Conservation (phyloP, 2,329 filamentous ascomycete species). For the Colletotrichum higginsianum region DNA sequence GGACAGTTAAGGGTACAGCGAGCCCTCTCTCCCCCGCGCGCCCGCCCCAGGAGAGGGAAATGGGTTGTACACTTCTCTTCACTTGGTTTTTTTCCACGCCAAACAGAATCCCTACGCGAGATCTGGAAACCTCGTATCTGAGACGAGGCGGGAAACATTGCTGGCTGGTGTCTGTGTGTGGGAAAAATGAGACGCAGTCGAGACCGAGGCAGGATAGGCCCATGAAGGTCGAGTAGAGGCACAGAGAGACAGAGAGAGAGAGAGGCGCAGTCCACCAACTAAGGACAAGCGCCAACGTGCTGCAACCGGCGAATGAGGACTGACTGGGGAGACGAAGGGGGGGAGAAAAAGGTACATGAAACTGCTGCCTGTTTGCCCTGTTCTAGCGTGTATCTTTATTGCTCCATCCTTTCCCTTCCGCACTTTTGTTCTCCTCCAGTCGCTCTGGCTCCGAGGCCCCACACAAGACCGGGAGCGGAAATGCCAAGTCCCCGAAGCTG, state of each 20-base stretch:
- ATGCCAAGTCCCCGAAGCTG: not conserved
- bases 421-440: not conserved
- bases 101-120: no score
- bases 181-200: not conserved
- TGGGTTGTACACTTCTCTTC: not conserved
- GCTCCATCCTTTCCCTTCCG: no score
- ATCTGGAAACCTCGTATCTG: not conserved
- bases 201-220: no score
- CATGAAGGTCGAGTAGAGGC: no score
- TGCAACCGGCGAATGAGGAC: not conserved
- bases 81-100: not conserved
- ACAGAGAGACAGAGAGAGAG: not conserved
- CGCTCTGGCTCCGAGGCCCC: not conserved
- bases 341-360: conserved; percentile 6
- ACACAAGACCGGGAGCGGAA: conserved; percentile 18
- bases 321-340: not conserved
- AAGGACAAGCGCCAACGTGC: not conserved
- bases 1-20: no score
- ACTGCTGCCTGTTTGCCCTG: conserved; percentile 26
- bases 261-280: not conserved
- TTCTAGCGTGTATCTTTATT: not conserved
- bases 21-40: no score
- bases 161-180: no score
- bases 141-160: not conserved
- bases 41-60: no score